Base-by-base conservation (phyloP, 768 basidiomycete species). In the Kwoniella botswanensis region DNA sequence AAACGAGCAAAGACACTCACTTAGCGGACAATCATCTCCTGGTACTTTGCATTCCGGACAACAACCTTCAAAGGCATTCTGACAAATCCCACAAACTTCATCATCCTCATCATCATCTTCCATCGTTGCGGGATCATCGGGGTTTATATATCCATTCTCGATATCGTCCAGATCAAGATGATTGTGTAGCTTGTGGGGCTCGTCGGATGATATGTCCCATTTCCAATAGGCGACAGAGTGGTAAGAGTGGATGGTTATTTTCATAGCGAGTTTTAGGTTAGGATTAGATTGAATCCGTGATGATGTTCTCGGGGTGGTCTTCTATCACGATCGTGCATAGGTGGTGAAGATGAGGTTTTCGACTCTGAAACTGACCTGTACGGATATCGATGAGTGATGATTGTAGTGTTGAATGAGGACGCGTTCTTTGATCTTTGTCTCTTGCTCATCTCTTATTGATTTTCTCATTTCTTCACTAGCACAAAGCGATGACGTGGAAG, bases 1-100 rank as follows among this genome's bases (percentile, higher is more conserved):
- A 42, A 10, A n/a, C 10, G 29, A 42, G 26, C 15, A 26, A 61
- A 26, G 22, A 29, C 35, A 87, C 90, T 79, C 76, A 94, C 93
- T 93, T 24, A 95, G 85, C 0, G 94, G 93, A 85, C 93, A 95
- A 76, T 93, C 94, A 74, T 98, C 97, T 17, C 97, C 97, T 0
- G 97, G 97, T 78, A 95, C 88, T 84, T 96, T 98, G 85, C 97
- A 99, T 3, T 90, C 88, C 12, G 97, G 94, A 85, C 96, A 98
- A 77, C 93, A 94, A 0, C 93, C 93, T 81, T 99, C 97, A 81
- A 90, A 98, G 0, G 76, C 78, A 67, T 76, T 63, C 59, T 76
- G 70, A 66, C 77, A 79, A 42, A 79, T 82, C 29, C 79, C 79
- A 68, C 79, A 79, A 7, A 79, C 81, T 22, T 80, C 80, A 56